Base-by-base conservation (phyloP, 306 rosid genomes). In the Malus fusca region DNA sequence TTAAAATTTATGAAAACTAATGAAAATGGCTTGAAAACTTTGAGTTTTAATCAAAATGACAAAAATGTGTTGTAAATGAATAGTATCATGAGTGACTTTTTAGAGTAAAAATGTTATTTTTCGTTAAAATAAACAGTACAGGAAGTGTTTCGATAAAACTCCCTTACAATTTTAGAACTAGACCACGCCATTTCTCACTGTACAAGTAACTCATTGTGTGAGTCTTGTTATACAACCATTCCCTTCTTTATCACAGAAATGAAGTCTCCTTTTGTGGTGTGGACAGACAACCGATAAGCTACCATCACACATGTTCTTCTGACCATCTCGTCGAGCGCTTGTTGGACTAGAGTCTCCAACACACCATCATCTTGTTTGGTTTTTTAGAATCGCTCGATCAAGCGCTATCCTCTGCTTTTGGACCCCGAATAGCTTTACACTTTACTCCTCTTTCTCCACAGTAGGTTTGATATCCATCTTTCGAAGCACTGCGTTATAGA, bases 371-470 rank as follows among this genome's bases (percentile, higher is more conserved):
- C 19, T 48, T 46, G 53, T 35, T 46, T 46, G 80, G 94, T 15
- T 85, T 75, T 74, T 79, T 78, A 89, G 69, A 59, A 89, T 72
- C 17, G 87, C 88, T 62, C 87, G 2, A 15, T 88, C 91, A 74
- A 87, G 80, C 72, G 90, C 87, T 68, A 82, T 84, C 23, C 86
- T 85, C 5, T 85, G 88, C 76, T 85, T 87, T 74, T 87, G 86
- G 2, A 87, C 89, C 46, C 91, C 85, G 63, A 18, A 46, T 46
- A 14, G 53, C 53, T 4, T 14, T 48, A 35, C 42, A 35, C 42
- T 35, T 35, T 35, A 85, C 84, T 77, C 90, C 91, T 73, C 90
- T 80, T 70, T 82, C 88, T 82, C 88, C 88, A 82, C 86, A 80
- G 21, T 72, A 33, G 8, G 87, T 80, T 6, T 85, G 80, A 42